Evolutionary conservation across 78 protist species (phyloP), one percentile per base, ranked within the genome.

Genomic region (Dictyostelium firmibasis): DNA sequence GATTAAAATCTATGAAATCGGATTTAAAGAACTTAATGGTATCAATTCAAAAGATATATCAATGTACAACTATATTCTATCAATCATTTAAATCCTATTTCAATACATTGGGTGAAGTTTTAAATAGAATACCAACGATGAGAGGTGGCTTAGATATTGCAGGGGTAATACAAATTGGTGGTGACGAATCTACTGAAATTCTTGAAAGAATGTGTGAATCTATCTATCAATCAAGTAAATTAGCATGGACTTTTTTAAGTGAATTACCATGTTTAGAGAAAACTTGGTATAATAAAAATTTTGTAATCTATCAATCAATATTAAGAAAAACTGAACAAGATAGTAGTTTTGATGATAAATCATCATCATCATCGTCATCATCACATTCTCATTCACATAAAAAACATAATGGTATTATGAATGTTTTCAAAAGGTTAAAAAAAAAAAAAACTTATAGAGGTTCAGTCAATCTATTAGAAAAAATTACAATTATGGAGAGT

Each of bases 131-230:
- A n/a, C 84, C 84, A 18, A 25, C 43, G 35, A 36, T 78, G 64
- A 31, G 84, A 25, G 84, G 84, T 43, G 84, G 84, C 27, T 25
- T 36, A 25, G 84, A 78, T 43, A 78, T 78, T 25, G 84, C 13
- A 11, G 84, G 84, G 9, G 84, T 78, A 8, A 9, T 78, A 11
- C 47, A 18, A 18, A 78, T 78, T 25, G 84, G 84, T n/a, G 67
- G 18, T 2, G 84, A 78, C 27, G 64, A 43, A 16, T 16, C 33
- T 1, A 43, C 64, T 7, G 84, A 78, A 20, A 78, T 43, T 11
- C 31, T 78, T 2, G 84, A 78, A 43, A 20, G 84, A 25, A 78
- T 78, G 84, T 18, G 35, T 11, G 84, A 78, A 20, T 78, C 35
- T 1, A 78, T 78, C 13, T 43, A 78, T 36, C 67, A 78, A n/a